Evolutionary conservation across 2,329 filamentous ascomycete genomes (phyloP).

Genomic region (Fusarium hainanense): DNA sequence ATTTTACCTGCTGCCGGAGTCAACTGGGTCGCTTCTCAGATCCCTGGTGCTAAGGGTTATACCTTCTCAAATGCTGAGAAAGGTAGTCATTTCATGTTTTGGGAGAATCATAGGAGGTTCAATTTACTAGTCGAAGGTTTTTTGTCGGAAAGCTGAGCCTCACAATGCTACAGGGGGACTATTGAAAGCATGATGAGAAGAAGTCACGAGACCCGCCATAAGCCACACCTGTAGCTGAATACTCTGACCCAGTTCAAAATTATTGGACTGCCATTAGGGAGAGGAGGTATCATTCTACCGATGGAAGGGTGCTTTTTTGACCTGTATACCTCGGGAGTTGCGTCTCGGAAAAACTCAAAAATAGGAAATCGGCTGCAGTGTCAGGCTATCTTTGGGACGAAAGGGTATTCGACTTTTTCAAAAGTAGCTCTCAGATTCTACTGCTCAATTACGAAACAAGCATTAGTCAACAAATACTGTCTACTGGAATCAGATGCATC

Average conservation of each 20-base stretch:
- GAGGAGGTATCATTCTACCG: no score
- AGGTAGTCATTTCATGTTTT: slow-evolving; percentile 3
- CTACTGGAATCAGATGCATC: neutral
- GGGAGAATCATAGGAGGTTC: neutral
- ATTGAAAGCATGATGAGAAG: neutral
- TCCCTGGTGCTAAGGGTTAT: neutral
- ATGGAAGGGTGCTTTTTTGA: no score
- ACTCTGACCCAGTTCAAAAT: neutral
- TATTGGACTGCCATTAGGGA: no score
- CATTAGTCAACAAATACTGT: neutral
- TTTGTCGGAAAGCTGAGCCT: neutral
- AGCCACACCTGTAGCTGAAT: neutral
- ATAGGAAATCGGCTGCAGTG: no score
- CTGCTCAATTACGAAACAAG: neutral
- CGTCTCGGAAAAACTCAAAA: no score
- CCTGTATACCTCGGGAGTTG: no score
- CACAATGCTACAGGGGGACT: neutral
- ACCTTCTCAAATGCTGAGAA: neutral
- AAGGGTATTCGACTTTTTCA: neutral
- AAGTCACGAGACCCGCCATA: neutral
- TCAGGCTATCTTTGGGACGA: neutral
- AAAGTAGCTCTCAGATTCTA: neutral
- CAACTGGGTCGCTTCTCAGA: slow-evolving; percentile 1
- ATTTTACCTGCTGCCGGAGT: neutral
- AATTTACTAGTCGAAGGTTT: neutral